Conservation (phyloP, 768 basidiomycete genomes). For the Tulasnella sp. region DNA sequence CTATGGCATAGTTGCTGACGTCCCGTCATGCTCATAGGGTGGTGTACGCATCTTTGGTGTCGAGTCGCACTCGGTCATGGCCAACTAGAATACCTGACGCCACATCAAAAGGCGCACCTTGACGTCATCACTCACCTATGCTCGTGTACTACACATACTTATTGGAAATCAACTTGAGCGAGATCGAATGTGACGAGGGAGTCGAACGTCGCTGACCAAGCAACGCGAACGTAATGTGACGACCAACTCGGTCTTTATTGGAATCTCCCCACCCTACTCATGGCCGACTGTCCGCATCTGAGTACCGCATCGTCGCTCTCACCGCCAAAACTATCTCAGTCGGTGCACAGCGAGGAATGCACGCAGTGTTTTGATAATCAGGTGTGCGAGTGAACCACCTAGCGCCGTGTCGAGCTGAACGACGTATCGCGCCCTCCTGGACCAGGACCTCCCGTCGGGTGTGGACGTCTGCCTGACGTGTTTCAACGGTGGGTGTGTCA, state of each 20-base stretch:
- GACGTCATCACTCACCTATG: not conserved
- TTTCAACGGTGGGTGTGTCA: constrained; percentile 90
- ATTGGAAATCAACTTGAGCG: too few relatives aligned
- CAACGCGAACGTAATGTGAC: too few relatives aligned
- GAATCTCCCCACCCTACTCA: not conserved
- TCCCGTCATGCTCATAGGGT: constrained; percentile 5
- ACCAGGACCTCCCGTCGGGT: constrained; percentile 57
- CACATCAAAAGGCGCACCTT: too few relatives aligned
- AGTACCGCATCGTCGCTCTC: constrained; percentile 37
- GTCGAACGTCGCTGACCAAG: too few relatives aligned
- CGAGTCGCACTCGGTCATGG: constrained; percentile 17
- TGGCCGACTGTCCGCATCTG: constrained; percentile 40
- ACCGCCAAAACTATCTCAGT: constrained; percentile 51
- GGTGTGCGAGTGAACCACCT: constrained; percentile 32
- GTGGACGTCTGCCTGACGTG: constrained; percentile 83
- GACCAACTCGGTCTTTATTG: too few relatives aligned
- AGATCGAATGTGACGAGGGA: too few relatives aligned
- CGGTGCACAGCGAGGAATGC: constrained; percentile 84
- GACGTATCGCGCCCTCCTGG: not conserved
- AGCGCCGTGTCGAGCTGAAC: not conserved
- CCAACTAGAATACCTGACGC: too few relatives aligned
- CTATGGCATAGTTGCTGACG: not conserved
- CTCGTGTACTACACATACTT: not conserved
- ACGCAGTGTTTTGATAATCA: constrained; percentile 96
- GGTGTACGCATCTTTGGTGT: constrained; percentile 22